phyloP scores from a whole-genome alignment of 257 asterid genomes.

The Solanum etuberosum region DNA sequence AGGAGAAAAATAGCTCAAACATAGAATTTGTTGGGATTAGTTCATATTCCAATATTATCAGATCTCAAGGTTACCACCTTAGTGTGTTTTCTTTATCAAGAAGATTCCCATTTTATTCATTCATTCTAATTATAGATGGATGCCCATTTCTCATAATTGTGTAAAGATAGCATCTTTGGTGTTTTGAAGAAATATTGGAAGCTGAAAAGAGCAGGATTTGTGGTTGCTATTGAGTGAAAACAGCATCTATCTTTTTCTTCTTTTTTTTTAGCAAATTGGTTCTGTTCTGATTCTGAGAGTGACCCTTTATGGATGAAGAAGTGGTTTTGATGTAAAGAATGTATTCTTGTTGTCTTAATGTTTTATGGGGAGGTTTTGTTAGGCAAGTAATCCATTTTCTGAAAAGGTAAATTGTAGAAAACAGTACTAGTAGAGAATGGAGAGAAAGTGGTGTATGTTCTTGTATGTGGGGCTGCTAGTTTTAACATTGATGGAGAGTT shows the following conservation, averaged over 20 bases:
- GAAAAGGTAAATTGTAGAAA: background rate
- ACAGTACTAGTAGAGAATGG: conserved; percentile 26
- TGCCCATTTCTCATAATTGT: conserved; percentile 6
- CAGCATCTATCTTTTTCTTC: conserved; percentile 11
- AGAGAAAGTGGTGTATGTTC: conserved; percentile 23
- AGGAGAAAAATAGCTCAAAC: background rate
- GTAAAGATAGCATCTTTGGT: conserved; percentile 23
- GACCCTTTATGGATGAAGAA: background rate
- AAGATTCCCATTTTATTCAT: conserved; percentile 19
- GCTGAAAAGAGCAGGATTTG: conserved; percentile 12
- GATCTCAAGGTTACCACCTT: conserved; percentile 54
- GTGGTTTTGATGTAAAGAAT: background rate
- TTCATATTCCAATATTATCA: conserved; percentile 23
- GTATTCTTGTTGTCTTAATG: background rate
- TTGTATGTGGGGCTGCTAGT: conserved; percentile 34
- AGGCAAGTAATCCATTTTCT: background rate
- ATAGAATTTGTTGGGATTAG: conserved; percentile 39
- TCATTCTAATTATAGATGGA: background rate
- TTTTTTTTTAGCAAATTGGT: background rate
- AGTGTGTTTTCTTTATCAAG: conserved; percentile 21
- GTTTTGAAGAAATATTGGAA: background rate
- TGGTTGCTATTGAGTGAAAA: background rate
- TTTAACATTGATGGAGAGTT: conserved; percentile 32
- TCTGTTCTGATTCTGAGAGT: background rate
- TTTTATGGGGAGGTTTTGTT: background rate